A percentile compares a stretch with the other conserved stretches of the same genome.
These are phyloP conservation scores for Tolypocladium sp. DNA, from an alignment of 2,329 filamentous ascomycete species.

Conservation along the genomic window DNA sequence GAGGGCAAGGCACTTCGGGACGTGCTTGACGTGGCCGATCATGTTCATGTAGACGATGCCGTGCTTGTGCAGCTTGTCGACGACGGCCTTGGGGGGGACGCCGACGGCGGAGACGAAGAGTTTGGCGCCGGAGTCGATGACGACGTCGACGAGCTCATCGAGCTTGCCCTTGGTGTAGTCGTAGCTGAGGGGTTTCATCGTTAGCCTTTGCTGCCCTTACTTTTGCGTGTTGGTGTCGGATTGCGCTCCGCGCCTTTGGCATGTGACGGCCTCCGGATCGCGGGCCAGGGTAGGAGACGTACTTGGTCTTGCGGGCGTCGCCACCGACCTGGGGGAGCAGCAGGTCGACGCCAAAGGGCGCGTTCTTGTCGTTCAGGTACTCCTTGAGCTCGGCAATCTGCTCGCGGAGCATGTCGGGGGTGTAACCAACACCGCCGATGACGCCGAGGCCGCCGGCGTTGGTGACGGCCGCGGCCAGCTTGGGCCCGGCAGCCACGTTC, in stretches of 20 bases:
- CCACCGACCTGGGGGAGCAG: constrained; percentile 92
- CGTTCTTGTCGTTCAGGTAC: constrained; percentile 80
- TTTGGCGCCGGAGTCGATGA: constrained; percentile 84
- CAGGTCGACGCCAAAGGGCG: constrained; percentile 90
- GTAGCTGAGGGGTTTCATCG: constrained; percentile 51
- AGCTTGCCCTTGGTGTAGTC: constrained; percentile 99
- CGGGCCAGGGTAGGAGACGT: constrained; percentile 14
- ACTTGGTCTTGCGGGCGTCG: constrained; percentile 89
- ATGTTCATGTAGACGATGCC: constrained; percentile 99
- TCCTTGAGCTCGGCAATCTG: constrained; percentile 93
- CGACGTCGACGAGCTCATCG: constrained; percentile 77
- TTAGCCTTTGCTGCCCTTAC: not conserved
- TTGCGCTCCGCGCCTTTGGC: not conserved
- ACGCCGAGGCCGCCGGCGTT: constrained; percentile 96
- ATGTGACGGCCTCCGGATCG: constrained; percentile 3
- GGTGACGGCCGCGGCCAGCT: constrained; percentile 91
- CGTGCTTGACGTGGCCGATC: constrained; percentile 99
- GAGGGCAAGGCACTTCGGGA: constrained; percentile 86
- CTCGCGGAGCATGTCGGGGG: constrained; percentile 91
- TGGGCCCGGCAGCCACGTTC: constrained; percentile 96
- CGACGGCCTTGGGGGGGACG: constrained; percentile 78
- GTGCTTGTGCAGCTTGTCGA: constrained; percentile 79
- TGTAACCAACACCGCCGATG: constrained; percentile 92
- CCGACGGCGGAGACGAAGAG: constrained; percentile 97
- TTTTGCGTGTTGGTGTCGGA: not conserved